phyloP scores from a whole-genome alignment of 805 yeast genomes.

The Ogataea pignaliae region DNA sequence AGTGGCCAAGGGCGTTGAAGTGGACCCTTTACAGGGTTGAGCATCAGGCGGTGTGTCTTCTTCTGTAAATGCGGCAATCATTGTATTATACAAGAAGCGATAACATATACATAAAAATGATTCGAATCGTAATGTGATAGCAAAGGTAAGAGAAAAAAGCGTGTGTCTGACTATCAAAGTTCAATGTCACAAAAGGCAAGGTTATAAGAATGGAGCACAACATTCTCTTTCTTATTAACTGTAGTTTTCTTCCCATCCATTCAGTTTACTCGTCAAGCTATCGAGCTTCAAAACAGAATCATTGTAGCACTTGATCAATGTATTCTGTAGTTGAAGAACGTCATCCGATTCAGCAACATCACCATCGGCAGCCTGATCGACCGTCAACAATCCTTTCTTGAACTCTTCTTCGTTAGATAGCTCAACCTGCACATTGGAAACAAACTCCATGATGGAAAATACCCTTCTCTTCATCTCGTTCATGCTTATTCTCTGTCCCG shows the following conservation, averaged over 20 bases:
- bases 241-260: slow-evolving; percentile 76
- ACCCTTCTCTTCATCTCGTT: slow-evolving; percentile 85
- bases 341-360: slow-evolving; percentile 19
- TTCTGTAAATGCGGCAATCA: too few relatives aligned
- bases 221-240: too few relatives aligned
- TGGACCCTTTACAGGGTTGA: too few relatives aligned
- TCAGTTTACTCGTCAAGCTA: slow-evolving; percentile 60
- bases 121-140: too few relatives aligned
- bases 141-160: neutral
- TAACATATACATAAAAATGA: too few relatives aligned
- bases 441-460: slow-evolving; percentile 86
- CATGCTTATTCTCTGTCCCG: slow-evolving; percentile 68
- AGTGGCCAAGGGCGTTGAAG: too few relatives aligned
- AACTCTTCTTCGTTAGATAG: slow-evolving; percentile 68
- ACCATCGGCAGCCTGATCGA: slow-evolving; percentile 32
- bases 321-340: slow-evolving; percentile 29
- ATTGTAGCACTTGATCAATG: slow-evolving; percentile 46
- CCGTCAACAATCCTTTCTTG: slow-evolving; percentile 32
- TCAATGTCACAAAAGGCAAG: too few relatives aligned
- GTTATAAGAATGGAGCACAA: too few relatives aligned
- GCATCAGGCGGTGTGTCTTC: too few relatives aligned
- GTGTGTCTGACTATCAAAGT: too few relatives aligned
- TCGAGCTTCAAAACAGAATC: slow-evolving; percentile 68
- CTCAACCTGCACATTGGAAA: slow-evolving; percentile 82
- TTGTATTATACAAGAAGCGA: too few relatives aligned